Conservation (phyloP, 2,329 filamentous ascomycete species). For the Arthrinium puccinioides region DNA sequence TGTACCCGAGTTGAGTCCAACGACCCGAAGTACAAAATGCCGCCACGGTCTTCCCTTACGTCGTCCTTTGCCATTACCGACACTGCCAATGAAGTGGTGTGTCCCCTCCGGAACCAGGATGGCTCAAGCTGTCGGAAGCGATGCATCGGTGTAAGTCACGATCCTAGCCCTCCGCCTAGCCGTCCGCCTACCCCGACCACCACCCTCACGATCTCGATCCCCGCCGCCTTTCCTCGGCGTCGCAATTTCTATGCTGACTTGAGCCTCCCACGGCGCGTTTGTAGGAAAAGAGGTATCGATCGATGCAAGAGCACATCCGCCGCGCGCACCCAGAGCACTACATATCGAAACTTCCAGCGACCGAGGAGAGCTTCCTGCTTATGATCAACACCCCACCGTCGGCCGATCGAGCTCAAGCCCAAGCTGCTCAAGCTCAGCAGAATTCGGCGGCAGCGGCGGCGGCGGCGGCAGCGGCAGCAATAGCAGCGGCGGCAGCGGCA, state of each 20-base stretch:
- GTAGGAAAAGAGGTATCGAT: slow-evolving; percentile 92
- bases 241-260: slow-evolving; percentile 10
- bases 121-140: slow-evolving; percentile 94
- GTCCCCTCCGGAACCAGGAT: slow-evolving; percentile 92
- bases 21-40: slow-evolving; percentile 47
- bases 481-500: neutral
- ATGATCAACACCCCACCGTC: slow-evolving; percentile 91
- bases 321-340: slow-evolving; percentile 95
- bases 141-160: slow-evolving; percentile 92
- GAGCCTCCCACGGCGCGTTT: slow-evolving; percentile 14
- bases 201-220: too few relatives aligned
- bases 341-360: slow-evolving; percentile 94
- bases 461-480: neutral
- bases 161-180: slow-evolving; percentile 2
- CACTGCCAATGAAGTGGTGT: slow-evolving; percentile 92
- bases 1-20: neutral
- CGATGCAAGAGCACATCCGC: slow-evolving; percentile 99
- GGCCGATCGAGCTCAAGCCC: slow-evolving; percentile 53
- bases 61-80: slow-evolving; percentile 90
- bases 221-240: too few relatives aligned
- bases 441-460: neutral
- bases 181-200: too few relatives aligned
- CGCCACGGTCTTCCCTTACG: slow-evolving; percentile 78
- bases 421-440: slow-evolving; percentile 16
- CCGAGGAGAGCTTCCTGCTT: slow-evolving; percentile 92